Conservation (phyloP, 2,329 filamentous ascomycete genomes). For the Lasiodiplodia sp. region DNA sequence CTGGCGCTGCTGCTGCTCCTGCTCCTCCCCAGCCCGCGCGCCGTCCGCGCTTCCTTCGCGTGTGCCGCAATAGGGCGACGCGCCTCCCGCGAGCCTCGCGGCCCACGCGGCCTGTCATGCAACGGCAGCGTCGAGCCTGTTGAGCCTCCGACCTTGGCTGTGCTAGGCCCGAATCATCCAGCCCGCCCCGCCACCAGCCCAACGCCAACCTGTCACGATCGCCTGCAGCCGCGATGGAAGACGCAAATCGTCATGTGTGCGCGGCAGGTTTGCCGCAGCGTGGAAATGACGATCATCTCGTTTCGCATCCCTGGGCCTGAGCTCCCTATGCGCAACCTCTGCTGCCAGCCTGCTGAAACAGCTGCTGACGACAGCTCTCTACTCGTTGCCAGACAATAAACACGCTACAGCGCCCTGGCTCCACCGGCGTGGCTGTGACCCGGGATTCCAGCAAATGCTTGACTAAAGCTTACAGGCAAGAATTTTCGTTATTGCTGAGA, state of each 20-base stretch:
- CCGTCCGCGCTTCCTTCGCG: conserved; percentile 3
- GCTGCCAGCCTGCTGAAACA: conserved; percentile 22
- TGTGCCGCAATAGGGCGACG: background rate
- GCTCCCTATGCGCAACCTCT: conserved; percentile 11
- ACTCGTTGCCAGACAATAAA: conserved; percentile 11
- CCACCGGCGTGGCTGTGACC: conserved; percentile 11
- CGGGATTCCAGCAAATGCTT: background rate
- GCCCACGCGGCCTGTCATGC: conserved; percentile 16
- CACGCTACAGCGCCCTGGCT: conserved; percentile 11
- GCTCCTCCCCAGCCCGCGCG: background rate
- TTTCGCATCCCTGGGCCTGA: conserved; percentile 21
- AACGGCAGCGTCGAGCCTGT: conserved; percentile 20
- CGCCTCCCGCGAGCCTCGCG: conserved; percentile 10
- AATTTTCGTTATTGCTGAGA: background rate
- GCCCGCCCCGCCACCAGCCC: conserved; percentile 14
- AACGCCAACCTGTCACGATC: conserved; percentile 18
- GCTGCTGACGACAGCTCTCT: conserved; percentile 29
- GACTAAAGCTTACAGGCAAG: conserved; percentile 13
- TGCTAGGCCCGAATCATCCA: conserved; percentile 10
- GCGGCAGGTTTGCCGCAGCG: conserved; percentile 19
- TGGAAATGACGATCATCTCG: conserved; percentile 27
- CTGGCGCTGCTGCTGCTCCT: background rate
- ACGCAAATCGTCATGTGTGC: conserved; percentile 8
- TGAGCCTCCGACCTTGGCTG: conserved; percentile 26
- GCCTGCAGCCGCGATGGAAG: conserved; percentile 2